phyloP scores from a whole-genome alignment of 208 protist genomes.

The Trichomonas tenax region DNA sequence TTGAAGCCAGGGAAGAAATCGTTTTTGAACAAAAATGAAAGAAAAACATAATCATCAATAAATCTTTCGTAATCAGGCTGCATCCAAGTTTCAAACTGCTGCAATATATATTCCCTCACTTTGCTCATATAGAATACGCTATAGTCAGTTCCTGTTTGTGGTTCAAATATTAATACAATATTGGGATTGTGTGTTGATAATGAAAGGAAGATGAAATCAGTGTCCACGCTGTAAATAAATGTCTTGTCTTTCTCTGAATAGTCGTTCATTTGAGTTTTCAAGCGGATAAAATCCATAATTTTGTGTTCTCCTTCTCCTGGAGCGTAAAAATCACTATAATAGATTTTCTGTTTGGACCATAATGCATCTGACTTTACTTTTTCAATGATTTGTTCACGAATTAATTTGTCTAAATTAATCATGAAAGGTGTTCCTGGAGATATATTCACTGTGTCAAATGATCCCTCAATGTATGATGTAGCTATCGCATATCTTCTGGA shows the following conservation, averaged over 20 bases:
- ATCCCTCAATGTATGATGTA: not conserved
- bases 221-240: constrained; percentile 80
- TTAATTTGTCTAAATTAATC: not conserved
- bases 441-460: not conserved
- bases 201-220: constrained; percentile 88
- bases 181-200: constrained; percentile 79
- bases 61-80: not conserved
- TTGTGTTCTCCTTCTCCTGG: constrained; percentile 98
- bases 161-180: constrained; percentile 58
- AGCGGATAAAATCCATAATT: constrained; percentile 95
- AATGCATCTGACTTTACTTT: not conserved
- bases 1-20: not conserved
- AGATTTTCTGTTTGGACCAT: constrained; percentile 67
- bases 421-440: not conserved
- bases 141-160: not conserved
- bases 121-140: not conserved
- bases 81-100: not conserved
- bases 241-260: constrained; percentile 79
- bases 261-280: constrained; percentile 48
- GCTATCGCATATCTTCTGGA: not conserved
- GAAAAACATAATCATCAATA: not conserved
- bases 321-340: constrained; percentile 40
- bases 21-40: not conserved
- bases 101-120: not conserved
- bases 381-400: not conserved